phyloP scores from a whole-genome alignment of 2,329 filamentous ascomycete species.

The Fusarium sulawesiense region DNA sequence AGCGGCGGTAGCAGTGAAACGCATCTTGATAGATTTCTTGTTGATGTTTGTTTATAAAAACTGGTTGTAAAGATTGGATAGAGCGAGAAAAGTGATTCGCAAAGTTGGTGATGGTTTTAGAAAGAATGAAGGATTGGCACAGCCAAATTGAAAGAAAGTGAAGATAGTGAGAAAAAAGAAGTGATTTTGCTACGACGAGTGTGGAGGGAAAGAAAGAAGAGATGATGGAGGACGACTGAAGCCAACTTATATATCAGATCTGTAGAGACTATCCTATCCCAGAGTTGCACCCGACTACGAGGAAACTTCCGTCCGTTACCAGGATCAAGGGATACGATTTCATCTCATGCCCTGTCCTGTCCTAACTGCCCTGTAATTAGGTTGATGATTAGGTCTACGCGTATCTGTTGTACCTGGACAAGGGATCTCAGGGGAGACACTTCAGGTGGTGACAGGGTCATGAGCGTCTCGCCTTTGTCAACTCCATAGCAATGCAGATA shows the following conservation, averaged over 20 bases:
- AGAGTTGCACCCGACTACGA: not conserved
- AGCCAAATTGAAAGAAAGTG: slow-evolving; percentile 47
- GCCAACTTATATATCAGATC: slow-evolving; percentile 41
- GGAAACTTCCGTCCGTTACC: slow-evolving; percentile 7
- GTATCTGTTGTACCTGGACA: not conserved
- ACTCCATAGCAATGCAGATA: slow-evolving; percentile 24
- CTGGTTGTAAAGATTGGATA: slow-evolving; percentile 41
- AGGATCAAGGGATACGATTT: slow-evolving; percentile 1
- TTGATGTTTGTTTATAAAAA: not conserved
- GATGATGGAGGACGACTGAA: not conserved
- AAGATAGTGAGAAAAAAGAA: slow-evolving; percentile 38
- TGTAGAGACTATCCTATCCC: not conserved
- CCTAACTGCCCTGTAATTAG: not conserved
- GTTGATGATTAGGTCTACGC: not conserved
- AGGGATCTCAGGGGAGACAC: slow-evolving; percentile 5
- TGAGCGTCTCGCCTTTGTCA: slow-evolving; percentile 18
- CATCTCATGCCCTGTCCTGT: not conserved
- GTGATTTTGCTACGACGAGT: slow-evolving; percentile 43
- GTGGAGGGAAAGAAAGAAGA: slow-evolving; percentile 24
- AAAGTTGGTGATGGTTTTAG: slow-evolving; percentile 29
- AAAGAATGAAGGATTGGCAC: slow-evolving; percentile 48
- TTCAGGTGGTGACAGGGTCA: not conserved
- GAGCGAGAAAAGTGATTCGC: slow-evolving; percentile 30
- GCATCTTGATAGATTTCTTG: slow-evolving; percentile 49
- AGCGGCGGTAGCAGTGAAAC: slow-evolving; percentile 48